Base-by-base conservation (phyloP, 768 basidiomycete species). In the Agaricus sinodeliciosus region DNA sequence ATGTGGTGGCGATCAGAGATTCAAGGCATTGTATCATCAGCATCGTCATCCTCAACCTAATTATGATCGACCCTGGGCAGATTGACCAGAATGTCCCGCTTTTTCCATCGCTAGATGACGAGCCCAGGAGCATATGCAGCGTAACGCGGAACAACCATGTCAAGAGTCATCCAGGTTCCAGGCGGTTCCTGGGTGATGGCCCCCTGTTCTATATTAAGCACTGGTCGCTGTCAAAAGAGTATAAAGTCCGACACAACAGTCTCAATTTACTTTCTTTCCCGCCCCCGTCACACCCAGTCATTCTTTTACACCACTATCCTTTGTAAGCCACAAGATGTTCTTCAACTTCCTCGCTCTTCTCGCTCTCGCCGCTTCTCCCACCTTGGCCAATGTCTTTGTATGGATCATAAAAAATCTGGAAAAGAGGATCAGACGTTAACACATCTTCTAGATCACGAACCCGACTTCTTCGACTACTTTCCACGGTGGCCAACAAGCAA, bases 351-450 rank as follows among this genome's bases (percentile, higher is more conserved):
- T 82, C 57, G 58, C 81, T 56, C 58, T 77, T 55, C 72, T 85
- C 57, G 73, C 75, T 51, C 68, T 82, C 55, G 71, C 77, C 49
- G 70, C 76, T 48, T 70, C 77, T 28, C 75, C 80, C 42, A 75
- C 77, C 25, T 64, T 80, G 48, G 85, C 80, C 43, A 79, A 60
- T 45, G 70, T 85, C 58, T 82, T 72, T 57, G 85, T 87, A 61
- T 40, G 78, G 72, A 0, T 48, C 42, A 35, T 3, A 43, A 36
- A n/a, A 19, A 55, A 49, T 27, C 41, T 42, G 26, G 3, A 59
- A 60, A 47, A 46, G 46, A 31, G 41, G 35, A 40, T 47, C 42
- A 48, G 40, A 25, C 36, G 39, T 53, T 4, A 53, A 36, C 37
- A 15, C 9, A 42, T 55, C 37, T 48, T 45, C 15, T 53, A 90